Base-by-base conservation (phyloP, 164 flowering plant species). In the Kalanchoe fedtschenkoi region DNA sequence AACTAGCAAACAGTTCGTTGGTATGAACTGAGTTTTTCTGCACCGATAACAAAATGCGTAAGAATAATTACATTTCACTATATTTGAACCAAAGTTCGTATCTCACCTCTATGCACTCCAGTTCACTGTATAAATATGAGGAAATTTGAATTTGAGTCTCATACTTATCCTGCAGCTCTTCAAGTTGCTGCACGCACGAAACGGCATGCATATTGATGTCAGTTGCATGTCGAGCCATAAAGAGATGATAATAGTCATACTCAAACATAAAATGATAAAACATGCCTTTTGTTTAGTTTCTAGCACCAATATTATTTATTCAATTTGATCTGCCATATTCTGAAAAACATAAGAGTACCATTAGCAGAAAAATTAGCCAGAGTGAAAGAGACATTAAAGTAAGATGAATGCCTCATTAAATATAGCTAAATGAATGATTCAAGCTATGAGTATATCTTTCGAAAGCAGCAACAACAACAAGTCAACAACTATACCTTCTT, bases 321-420 rank as follows among this genome's bases (percentile, higher is more conserved):
- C 99, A 69, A 93, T 86, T 63, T 88, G 97, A 43, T 93, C 99
- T 56, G 88, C 78, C 97, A 93, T 93, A 44, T 90, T 87, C 98
- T 93, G 56, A 63, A 29, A 24, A 4, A 43, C 59, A 37, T 29
- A 24, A 37, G n/a, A 26, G 6, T 21, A 32, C 29, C 1, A 32
- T 46, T 2, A 1, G 57, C 44, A 32, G 16, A 16, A 35, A 34
- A 66, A 16, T 17, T 30, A 16, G 16, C 29, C 26, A 24, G 21
- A 60, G n/a, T 28, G 34, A 29, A 42, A 2, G 13, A 37, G 3
- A 11, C 14, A 28, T 26, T 11, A 4, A 24, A 13, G 5, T 24
- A 10, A 24, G 13, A 51, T 6, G 16, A 51, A 24, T 24, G 3
- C 30, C 14, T 51, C n/a, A n/a, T n/a, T n/a, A n/a, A n/a, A n/a